A percentile compares a stretch with the other conserved stretches of the same genome.
phyloP scores from a whole-genome alignment of 805 yeast genomes.

The Saccharomycopsis selenospora region DNA sequence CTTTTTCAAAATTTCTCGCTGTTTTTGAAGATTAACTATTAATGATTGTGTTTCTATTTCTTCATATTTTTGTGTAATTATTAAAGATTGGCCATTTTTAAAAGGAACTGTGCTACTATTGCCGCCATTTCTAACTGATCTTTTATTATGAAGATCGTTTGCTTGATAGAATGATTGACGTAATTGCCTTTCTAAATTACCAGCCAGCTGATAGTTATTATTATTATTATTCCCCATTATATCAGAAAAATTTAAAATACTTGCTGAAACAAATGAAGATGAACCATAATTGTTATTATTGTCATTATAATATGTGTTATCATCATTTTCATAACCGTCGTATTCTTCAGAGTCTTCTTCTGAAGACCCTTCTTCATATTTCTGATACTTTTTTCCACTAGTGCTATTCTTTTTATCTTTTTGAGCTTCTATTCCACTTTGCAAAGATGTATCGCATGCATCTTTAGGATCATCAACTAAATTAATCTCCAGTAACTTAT shows the following conservation, averaged over 20 bases:
- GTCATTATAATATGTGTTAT: no score
- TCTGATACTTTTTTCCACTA: not conserved
- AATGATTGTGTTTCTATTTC: not conserved
- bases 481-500: not conserved
- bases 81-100: not conserved
- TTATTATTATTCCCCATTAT: not conserved
- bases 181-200: conserved; percentile 1
- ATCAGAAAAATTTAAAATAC: conserved; percentile 1
- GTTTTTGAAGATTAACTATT: not conserved
- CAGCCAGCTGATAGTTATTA: not conserved
- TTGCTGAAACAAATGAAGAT: not conserved
- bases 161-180: not conserved
- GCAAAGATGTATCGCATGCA: no score
- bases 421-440: no score
- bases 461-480: no score
- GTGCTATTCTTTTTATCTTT: not conserved
- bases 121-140: no score
- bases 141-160: not conserved
- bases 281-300: no score
- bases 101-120: not conserved
- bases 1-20: not conserved
- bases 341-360: not conserved
- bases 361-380: not conserved
- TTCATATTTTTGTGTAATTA: not conserved
- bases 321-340: not conserved